Evolutionary conservation across 768 basidiomycete species (phyloP), one percentile per base, ranked within the genome.

Genomic region (Hysterangium stoloniferum): DNA sequence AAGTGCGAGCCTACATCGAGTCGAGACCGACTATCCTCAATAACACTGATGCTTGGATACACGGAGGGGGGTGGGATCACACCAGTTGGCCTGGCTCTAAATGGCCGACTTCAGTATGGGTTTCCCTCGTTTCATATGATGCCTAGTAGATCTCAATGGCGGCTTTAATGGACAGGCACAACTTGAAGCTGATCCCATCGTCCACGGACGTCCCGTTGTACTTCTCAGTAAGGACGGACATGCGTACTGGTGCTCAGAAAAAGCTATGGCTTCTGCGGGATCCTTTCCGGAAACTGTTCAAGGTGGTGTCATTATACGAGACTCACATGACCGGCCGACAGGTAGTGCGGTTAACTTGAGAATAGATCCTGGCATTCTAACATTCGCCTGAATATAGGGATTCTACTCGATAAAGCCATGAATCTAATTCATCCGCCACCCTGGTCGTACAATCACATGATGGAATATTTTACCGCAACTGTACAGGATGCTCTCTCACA

Each of bases 321-420:
- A 52, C 27, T 27, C 35, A 12, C n/a, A 45, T 19, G 52, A 44
- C 4, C 20, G 37, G 8, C 44, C 41, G 6, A 46, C 44, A 15
- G 52, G 52, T 45, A 28, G 6, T 15, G 31, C 15, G 8, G 6
- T 29, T 7, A 19, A 17, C 37, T 45, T 55, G 53, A 36, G 48
- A 15, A 36, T 36, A 6, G 22, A 25, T 24, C 43, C 29, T 52
- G 17, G 44, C 44, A 53, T 49, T 33, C 45, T 48, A 35, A 49
- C 29, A 34, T 48, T 48, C 48, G 36, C 24, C 48, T 24, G 11
- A n/a, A 12, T 15, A 13, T 31, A 83, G 88, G 89, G 5, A 68
- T 92, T 17, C 84, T 93, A 54, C 69, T 95, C 27, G 95, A 98
- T 65, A 89, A 89, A 28, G 95, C 94, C 0, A 90, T 92, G 79